Evolutionary conservation across 345 rosid species (phyloP), one percentile per base, ranked within the genome.

Genomic region (Eutrema yunnanense): DNA sequence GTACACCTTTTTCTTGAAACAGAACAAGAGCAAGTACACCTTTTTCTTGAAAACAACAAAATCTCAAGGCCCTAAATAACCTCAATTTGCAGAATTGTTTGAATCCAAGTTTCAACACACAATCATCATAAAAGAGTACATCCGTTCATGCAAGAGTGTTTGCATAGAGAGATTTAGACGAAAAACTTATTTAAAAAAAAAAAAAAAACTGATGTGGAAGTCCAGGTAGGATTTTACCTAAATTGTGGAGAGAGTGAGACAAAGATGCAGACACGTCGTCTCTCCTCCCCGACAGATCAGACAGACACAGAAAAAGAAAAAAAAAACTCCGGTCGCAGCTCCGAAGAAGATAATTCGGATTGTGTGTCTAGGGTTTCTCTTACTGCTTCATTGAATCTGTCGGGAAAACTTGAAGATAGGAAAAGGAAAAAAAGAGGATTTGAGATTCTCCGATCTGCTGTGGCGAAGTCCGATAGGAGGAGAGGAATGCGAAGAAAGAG

Each of bases 161-260:
- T 53, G 3, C 64, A 61, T 2, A 56, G 1, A 52, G 34, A 12
- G 2, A 29, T 7, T 22, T 19, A 34, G 11, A 65, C 32, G 5
- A 11, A n/a, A 3, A 44, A 38, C 7, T 22, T 22, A 1, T 22
- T 22, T 1, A 22, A 13, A 55, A 56, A 8, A 9, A 19, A 40
- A 62, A 43, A 53, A 51, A 51, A 73, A 51, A 74, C 58, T 82
- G 86, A 85, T 78, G 83, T 85, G 86, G 87, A 85, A 79, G 83
- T 81, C 92, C 87, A 75, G 73, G 76, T 81, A 69, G 85, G 86
- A 83, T 54, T 47, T 65, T 72, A 62, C 52, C 30, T 36, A 43
- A 55, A 13, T 7, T 14, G 9, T 43, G 58, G 46, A 69, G 36
- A 68, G 67, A 69, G 57, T 43, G 58, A 71, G 71, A 73, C 68